These are phyloP conservation scores for Cordyceps javanica DNA, from an alignment of 2,329 filamentous ascomycete species.

Conservation along the genomic window DNA sequence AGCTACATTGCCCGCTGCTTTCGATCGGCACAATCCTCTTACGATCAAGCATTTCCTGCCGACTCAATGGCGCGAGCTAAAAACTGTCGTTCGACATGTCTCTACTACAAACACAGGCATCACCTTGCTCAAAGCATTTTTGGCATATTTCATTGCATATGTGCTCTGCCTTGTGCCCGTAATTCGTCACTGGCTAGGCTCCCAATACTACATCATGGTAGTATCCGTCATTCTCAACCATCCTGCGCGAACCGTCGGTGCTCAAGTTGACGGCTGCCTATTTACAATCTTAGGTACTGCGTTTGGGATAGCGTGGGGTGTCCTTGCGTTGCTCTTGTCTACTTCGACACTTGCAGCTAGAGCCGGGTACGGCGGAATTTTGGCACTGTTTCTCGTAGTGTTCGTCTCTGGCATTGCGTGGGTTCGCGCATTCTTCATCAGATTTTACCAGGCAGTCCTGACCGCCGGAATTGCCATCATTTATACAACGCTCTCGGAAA, in stretches of 20 bases:
- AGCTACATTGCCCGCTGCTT: constrained; percentile 39
- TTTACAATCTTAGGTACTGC: constrained; percentile 48
- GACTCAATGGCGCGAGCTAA: constrained; percentile 40
- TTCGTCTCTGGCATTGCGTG: constrained; percentile 47
- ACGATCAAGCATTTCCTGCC: constrained; percentile 41
- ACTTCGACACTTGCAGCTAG: constrained; percentile 40
- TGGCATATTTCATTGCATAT: constrained; percentile 53
- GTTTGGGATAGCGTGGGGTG: constrained; percentile 49
- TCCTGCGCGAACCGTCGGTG: constrained; percentile 47
- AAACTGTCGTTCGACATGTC: constrained; percentile 32
- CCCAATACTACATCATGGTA: constrained; percentile 49
- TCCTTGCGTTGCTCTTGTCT: constrained; percentile 47
- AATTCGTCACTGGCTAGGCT: constrained; percentile 44
- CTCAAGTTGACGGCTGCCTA: constrained; percentile 50
- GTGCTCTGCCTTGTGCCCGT: constrained; percentile 46
- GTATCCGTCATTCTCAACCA: constrained; percentile 54
- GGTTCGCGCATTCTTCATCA: constrained; percentile 48
- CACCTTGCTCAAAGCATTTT: constrained; percentile 45
- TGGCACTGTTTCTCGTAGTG: constrained; percentile 48
- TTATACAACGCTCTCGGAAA: constrained; percentile 47
- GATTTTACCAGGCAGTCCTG: constrained; percentile 49
- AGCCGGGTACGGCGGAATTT: constrained; percentile 45
- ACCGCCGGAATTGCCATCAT: constrained; percentile 50
- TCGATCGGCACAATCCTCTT: constrained; percentile 41
- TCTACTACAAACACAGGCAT: constrained; percentile 45